These are phyloP conservation scores for Fallopia convolvulus DNA, from an alignment of 148 eudicot species.

Conservation along the genomic window DNA sequence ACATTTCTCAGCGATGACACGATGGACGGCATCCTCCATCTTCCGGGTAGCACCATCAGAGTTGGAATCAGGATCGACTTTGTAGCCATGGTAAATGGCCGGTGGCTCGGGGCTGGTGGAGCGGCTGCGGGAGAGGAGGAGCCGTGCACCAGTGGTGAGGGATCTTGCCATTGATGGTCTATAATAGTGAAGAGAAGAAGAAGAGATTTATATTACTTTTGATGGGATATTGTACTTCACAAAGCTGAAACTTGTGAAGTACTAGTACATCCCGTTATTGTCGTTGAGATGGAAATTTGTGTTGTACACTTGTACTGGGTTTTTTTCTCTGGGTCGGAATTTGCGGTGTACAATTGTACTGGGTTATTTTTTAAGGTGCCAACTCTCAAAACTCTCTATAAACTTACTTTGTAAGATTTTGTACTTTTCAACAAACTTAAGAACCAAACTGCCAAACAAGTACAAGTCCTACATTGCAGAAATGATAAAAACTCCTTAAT, in stretches of 20 bases:
- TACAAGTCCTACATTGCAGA: too few relatives aligned
- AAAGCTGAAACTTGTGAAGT: not conserved
- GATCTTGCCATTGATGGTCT: not conserved
- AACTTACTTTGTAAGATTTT: too few relatives aligned
- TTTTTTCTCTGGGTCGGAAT: not conserved
- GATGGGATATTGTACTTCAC: not conserved
- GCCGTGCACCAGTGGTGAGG: not conserved
- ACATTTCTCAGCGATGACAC: slow-evolving; percentile 38
- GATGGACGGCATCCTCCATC: slow-evolving; percentile 58
- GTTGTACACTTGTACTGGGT: not conserved
- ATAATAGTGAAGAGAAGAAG: not conserved
- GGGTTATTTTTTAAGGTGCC: not conserved
- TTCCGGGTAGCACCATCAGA: slow-evolving; percentile 22
- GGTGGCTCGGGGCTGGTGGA: slow-evolving; percentile 26
- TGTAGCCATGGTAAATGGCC: not conserved
- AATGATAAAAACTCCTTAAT: too few relatives aligned
- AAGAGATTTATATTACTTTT: too few relatives aligned
- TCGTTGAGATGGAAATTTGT: too few relatives aligned
- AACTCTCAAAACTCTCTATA: too few relatives aligned
- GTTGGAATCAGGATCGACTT: slow-evolving; percentile 15
- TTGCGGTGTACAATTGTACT: not conserved
- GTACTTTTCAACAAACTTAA: too few relatives aligned
- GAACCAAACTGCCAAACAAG: too few relatives aligned
- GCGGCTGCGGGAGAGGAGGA: slow-evolving; percentile 19
- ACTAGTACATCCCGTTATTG: too few relatives aligned